A percentile compares a stretch with the other conserved stretches of the same genome.
phyloP scores from a whole-genome alignment of 2,329 filamentous ascomycete species.

The Epichloe coenophiala region DNA sequence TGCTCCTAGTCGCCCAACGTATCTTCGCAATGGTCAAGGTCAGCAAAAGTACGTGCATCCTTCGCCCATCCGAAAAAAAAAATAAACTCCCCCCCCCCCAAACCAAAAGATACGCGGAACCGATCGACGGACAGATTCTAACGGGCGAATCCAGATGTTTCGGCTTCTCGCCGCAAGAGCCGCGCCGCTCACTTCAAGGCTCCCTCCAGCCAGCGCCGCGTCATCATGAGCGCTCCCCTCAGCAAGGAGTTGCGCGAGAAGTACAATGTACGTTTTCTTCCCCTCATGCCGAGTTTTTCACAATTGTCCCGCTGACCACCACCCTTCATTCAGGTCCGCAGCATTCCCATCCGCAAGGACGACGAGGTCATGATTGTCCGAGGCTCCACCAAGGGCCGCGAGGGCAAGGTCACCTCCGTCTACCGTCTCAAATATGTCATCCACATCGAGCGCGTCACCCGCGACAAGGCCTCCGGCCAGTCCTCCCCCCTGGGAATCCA shows the following conservation, averaged over 20 bases:
- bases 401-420: conserved; percentile 95
- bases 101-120: neutral
- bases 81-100: too few species aligned
- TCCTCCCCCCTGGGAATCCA: conserved; percentile 88
- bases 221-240: conserved; percentile 93
- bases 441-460: conserved; percentile 91
- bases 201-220: conserved; percentile 83
- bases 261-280: conserved; percentile 67
- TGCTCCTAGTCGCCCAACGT: conserved; percentile 11
- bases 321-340: conserved; percentile 55
- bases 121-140: neutral
- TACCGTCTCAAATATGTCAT: conserved; percentile 98
- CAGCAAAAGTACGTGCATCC: conserved; percentile 38
- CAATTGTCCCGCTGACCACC: neutral
- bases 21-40: conserved; percentile 56
- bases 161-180: conserved; percentile 90
- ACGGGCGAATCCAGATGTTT: conserved; percentile 34
- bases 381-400: conserved; percentile 90
- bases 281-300: neutral
- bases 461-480: conserved; percentile 96
- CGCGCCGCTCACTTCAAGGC: conserved; percentile 97
- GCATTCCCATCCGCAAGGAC: conserved; percentile 95
- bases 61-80: neutral
- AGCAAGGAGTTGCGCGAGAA: conserved; percentile 97
- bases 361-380: conserved; percentile 90